A percentile compares a stretch with the other conserved stretches of the same genome.
Evolutionary conservation across 176 grass and related monocot genomes (phyloP).

Genomic region (Cymbopogon citratus): DNA sequence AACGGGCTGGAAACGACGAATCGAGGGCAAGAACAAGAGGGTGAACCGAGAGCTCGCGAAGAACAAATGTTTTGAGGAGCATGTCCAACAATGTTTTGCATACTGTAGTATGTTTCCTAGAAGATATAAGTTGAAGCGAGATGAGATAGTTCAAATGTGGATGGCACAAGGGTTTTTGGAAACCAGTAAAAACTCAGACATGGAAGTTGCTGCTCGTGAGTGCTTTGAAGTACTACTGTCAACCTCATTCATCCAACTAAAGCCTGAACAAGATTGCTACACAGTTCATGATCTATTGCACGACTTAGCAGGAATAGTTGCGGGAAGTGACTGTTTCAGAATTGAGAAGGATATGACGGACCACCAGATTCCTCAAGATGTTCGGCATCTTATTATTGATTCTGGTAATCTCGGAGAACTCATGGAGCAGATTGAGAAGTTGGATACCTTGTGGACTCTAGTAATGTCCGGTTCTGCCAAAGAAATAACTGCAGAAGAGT

Average conservation of each 20-base stretch:
- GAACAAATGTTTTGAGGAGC: too few species aligned
- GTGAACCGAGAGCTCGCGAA: too few species aligned
- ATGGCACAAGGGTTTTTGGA: slow-evolving; percentile 16
- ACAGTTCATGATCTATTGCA: slow-evolving; percentile 15
- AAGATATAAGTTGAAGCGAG: too few species aligned
- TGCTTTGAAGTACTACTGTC: too few species aligned
- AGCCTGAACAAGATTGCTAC: not conserved
- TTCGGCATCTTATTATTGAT: not conserved
- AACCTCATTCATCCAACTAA: not conserved
- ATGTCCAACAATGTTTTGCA: too few species aligned
- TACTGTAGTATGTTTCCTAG: too few species aligned
- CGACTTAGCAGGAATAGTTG: slow-evolving; percentile 16
- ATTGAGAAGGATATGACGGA: not conserved
- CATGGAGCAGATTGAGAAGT: not conserved
- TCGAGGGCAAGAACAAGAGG: too few species aligned
- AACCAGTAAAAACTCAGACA: not conserved
- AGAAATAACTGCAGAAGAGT: not conserved
- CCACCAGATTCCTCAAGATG: not conserved
- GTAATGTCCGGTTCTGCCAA: not conserved
- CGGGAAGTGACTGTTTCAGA: not conserved
- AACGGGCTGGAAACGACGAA: too few species aligned
- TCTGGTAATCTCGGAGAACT: not conserved
- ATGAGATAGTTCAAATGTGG: not conserved
- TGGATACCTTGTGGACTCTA: slow-evolving; percentile 17
- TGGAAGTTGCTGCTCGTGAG: not conserved